Conservation (phyloP, 1,139 yeast species). For the Wickerhamomyces sp. region DNA sequence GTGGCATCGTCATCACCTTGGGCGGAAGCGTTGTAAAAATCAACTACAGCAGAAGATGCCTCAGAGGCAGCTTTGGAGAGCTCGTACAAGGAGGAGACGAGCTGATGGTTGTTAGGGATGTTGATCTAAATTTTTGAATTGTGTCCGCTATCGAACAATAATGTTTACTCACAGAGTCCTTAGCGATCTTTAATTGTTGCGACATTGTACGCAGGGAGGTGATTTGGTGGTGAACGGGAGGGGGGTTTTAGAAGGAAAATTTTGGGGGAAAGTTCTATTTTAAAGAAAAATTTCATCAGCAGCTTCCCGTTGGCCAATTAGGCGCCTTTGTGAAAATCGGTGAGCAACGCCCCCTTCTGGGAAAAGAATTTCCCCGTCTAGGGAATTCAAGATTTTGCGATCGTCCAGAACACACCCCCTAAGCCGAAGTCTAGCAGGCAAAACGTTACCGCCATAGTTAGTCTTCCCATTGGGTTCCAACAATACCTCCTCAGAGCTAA, state of each 20-base stretch:
- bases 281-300: conserved; percentile 1
- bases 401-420: no score
- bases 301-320: conserved; percentile 1
- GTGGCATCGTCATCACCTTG: conserved; percentile 30
- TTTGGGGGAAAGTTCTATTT: neutral
- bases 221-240: neutral
- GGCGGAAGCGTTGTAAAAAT: conserved; percentile 56
- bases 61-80: conserved; percentile 78
- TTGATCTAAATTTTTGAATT: neutral
- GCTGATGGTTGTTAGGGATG: no score
- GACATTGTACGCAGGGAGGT: no score
- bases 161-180: conserved; percentile 31
- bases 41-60: conserved; percentile 72
- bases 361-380: no score
- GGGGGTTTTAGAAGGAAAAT: conserved; percentile 2
- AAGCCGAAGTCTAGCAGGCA: no score
- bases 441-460: no score
- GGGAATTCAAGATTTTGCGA: no score
- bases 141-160: neutral
- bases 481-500: no score
- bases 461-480: no score
- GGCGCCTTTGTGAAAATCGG: no score
- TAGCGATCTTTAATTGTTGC: conserved; percentile 30
- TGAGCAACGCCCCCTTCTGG: no score
- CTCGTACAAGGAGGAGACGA: conserved; percentile 74